Evolutionary conservation across 768 basidiomycete genomes (phyloP), one percentile per base, ranked within the genome.

Genomic region (Tricholoma hemisulphureum): DNA sequence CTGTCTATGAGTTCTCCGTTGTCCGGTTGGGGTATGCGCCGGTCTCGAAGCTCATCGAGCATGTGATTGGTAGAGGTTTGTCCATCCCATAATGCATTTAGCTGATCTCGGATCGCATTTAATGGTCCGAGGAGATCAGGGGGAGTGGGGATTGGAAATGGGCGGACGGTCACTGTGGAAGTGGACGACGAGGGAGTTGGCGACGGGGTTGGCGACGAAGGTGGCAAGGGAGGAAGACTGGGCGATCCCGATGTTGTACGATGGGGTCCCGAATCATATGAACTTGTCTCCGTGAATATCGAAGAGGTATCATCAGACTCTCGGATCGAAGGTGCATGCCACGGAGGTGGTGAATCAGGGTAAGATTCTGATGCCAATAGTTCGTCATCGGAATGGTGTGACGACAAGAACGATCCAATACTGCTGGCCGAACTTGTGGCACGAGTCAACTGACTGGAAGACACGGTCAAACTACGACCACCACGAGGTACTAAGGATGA

Each of bases 301-400:
- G 58, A 56, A 7, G 56, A 53, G 21, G 53, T 53, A 24, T 49
- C 58, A 39, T 53, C 45, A 1, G 55, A 57, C 1, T 66, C 63
- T 3, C 58, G 28, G 10, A 56, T 55, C 2, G 53, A 59, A 26
- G 67, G 58, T 20, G 57, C 41, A 23, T 45, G 56, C 60, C 63
- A 65, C 3, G 64, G 65, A 13, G 48, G 54, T 21, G 67, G 62
- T n/a, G 70, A 70, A 32, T 46, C 59, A 20, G 52, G 58, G 34
- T 63, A 64, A 3, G 61, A 35, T 28, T 56, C 60, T 29, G 54
- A 50, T 7, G 24, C 56, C 31, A 67, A 26, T 34, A 43, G 39
- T 46, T 62, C 62, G 61, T 90, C 90, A 55, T 93, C 91, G 0
- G 91, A 93, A 60, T 92, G 87, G 59, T 89, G 87, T 1, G 81